phyloP scores from a whole-genome alignment of 169 alveolate genomes.

The Cryptosporidium muris region DNA sequence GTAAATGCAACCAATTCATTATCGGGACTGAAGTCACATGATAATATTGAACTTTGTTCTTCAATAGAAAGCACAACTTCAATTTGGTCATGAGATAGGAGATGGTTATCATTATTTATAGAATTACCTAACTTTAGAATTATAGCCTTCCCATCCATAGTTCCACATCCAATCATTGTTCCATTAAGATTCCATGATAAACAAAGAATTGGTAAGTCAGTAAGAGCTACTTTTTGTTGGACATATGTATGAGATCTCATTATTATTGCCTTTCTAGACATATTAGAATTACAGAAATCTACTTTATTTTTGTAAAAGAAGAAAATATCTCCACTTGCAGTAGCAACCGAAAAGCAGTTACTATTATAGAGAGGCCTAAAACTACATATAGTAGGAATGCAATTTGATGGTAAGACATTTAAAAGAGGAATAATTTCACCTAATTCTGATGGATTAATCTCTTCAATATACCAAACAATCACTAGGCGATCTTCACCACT shows the following conservation, averaged over 20 bases:
- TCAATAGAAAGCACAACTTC: constrained; percentile 11
- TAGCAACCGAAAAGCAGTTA: constrained; percentile 44
- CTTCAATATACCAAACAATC: constrained; percentile 47
- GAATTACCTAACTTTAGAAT: constrained; percentile 9
- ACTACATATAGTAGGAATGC: constrained; percentile 32
- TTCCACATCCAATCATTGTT: constrained; percentile 24
- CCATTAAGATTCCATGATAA: constrained; percentile 20
- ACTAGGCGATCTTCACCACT: constrained; percentile 62
- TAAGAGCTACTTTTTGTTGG: constrained; percentile 37
- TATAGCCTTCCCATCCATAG: constrained; percentile 37
- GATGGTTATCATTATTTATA: neutral
- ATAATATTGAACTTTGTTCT: constrained; percentile 17
- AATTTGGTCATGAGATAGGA: neutral
- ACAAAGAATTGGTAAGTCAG: constrained; percentile 56
- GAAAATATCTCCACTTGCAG: constrained; percentile 45
- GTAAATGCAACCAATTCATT: constrained; percentile 11
- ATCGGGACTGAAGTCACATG: constrained; percentile 49
- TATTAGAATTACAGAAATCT: neutral
- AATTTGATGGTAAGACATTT: constrained; percentile 18
- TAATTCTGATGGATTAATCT: neutral
- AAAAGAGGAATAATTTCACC: neutral
- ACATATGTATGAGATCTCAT: constrained; percentile 11
- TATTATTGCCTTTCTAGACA: neutral
- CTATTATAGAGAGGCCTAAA: neutral
- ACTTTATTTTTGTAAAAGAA: constrained; percentile 18